Evolutionary conservation across 192 early-diverging fungal species (phyloP).

Genomic region (Obelidium mucronatum): DNA sequence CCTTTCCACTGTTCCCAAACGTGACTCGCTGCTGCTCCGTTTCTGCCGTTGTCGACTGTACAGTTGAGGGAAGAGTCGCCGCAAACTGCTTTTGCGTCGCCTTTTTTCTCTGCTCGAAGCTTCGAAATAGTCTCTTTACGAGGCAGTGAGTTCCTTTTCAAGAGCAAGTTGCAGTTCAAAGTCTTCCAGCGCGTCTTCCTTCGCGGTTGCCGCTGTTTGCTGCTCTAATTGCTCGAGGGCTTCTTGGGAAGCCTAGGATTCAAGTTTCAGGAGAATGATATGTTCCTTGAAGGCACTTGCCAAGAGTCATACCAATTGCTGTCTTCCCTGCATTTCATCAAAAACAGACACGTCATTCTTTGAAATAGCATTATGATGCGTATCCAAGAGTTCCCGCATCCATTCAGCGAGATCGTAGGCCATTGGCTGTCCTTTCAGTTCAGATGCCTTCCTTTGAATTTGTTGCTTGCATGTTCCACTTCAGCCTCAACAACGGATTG

Average conservation of each 20-base stretch:
- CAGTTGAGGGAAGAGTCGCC: neutral
- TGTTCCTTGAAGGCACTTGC: neutral
- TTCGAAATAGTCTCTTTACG: no score
- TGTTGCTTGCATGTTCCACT: constrained; percentile 16
- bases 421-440: constrained; percentile 4
- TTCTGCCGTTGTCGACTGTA: no score
- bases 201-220: neutral
- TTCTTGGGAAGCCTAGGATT: neutral
- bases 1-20: neutral
- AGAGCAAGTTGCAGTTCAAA: neutral
- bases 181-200: neutral
- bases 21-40: no score
- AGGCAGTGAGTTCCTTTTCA: no score
- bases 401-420: constrained; percentile 43
- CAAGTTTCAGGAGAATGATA: neutral
- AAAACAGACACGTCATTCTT: constrained; percentile 47
- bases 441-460: constrained; percentile 20
- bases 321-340: constrained; percentile 48
- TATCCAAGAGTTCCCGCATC: constrained; percentile 41
- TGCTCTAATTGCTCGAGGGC: neutral
- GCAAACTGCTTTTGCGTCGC: neutral
- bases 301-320: constrained; percentile 27
- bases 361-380: constrained; percentile 39
- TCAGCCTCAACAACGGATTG: neutral
- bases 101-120: neutral